These are phyloP conservation scores for Venturia nashicola DNA, from an alignment of 2,329 filamentous ascomycete genomes.

Conservation along the genomic window DNA sequence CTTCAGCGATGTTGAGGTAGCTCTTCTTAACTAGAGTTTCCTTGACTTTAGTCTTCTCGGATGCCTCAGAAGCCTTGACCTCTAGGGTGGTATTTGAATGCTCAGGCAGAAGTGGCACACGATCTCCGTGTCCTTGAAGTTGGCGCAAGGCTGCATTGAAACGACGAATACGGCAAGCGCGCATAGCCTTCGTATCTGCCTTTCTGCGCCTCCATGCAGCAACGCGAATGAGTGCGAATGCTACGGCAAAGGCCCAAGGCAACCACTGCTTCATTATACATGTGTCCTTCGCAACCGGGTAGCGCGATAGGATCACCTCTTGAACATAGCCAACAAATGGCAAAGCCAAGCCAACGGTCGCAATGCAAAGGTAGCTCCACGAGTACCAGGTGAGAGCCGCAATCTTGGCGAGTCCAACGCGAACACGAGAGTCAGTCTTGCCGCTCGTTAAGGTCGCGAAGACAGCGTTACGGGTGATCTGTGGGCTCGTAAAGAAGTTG, in stretches of 20 bases:
- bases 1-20: slow-evolving; percentile 1
- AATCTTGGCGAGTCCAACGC: slow-evolving; percentile 8
- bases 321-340: slow-evolving; percentile 5
- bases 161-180: neutral
- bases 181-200: slow-evolving; percentile 1
- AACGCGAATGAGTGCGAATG: slow-evolving; percentile 4
- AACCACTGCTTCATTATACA: slow-evolving; percentile 7
- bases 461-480: slow-evolving; percentile 7
- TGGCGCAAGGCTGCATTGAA: slow-evolving; percentile 1
- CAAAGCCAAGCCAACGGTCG: neutral
- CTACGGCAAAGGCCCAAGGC: slow-evolving; percentile 7
- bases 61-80: neutral
- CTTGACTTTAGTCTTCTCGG: neutral
- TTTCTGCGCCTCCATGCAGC: slow-evolving; percentile 3
- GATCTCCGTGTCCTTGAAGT: slow-evolving; percentile 1
- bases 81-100: neutral
- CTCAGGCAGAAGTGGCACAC: slow-evolving; percentile 4
- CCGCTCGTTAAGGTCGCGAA: slow-evolving; percentile 4
- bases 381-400: slow-evolving; percentile 3
- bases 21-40: neutral
- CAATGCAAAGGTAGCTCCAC: slow-evolving; percentile 4
- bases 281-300: slow-evolving; percentile 1
- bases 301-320: slow-evolving; percentile 4
- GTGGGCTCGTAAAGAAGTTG: slow-evolving; percentile 7
- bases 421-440: slow-evolving; percentile 5